These are phyloP conservation scores for Condylostoma magnum DNA, from an alignment of 169 alveolate species.

Conservation along the genomic window DNA sequence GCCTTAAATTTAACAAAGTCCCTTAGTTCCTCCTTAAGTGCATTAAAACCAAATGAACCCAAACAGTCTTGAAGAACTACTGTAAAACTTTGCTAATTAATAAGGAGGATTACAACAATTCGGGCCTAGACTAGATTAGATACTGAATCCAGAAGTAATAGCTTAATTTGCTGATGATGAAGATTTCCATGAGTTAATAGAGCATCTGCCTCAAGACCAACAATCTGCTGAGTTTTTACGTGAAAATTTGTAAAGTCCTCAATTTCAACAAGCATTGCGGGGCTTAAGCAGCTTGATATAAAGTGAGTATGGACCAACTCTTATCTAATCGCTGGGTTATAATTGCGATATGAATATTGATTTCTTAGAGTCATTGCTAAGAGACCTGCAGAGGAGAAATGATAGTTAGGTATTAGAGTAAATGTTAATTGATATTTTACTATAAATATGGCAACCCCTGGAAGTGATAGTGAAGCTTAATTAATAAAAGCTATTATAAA, in stretches of 20 bases:
- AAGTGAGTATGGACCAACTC: too few species aligned
- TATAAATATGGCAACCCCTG: too few species aligned
- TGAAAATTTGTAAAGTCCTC: slow-evolving; percentile 4
- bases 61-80: neutral
- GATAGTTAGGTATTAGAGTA: too few species aligned
- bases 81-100: neutral
- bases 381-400: too few species aligned
- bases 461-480: too few species aligned
- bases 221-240: neutral
- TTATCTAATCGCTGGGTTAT: too few species aligned
- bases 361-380: too few species aligned
- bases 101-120: neutral
- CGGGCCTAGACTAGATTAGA: slow-evolving; percentile 3
- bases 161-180: neutral
- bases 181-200: neutral
- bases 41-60: neutral
- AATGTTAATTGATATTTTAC: too few species aligned
- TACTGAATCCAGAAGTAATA: slow-evolving; percentile 15
- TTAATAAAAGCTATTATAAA: too few species aligned
- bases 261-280: slow-evolving; percentile 17
- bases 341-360: too few species aligned
- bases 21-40: neutral
- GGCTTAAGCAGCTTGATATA: too few species aligned
- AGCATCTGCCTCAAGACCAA: slow-evolving; percentile 9
- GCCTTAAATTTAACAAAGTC: neutral